phyloP scores from a whole-genome alignment of 2,329 filamentous ascomycete species.

The Trichoderma breve region DNA sequence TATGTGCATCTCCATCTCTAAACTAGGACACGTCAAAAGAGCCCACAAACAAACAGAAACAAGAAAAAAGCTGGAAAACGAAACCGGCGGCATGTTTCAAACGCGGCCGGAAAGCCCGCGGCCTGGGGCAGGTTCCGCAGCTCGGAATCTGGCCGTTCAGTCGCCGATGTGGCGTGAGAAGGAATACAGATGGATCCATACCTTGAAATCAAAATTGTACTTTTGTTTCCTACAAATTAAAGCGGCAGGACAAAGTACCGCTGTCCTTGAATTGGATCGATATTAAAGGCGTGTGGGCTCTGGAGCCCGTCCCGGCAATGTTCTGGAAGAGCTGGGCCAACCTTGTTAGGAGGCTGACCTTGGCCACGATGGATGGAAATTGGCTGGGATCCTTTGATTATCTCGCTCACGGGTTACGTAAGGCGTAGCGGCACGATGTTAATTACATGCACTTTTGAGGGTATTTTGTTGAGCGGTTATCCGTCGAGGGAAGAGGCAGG shows the following conservation, averaged over 20 bases:
- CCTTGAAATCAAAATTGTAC: background rate
- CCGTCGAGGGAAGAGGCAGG: background rate
- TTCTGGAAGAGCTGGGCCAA: background rate
- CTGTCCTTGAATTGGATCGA: background rate
- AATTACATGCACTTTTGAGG: background rate
- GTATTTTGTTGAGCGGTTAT: background rate
- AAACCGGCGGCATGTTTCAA: background rate
- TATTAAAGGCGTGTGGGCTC: background rate
- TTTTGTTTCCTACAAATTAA: background rate
- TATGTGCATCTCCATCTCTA: background rate
- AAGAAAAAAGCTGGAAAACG: background rate
- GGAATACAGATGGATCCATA: background rate
- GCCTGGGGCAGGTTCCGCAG: background rate
- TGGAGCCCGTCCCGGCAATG: background rate
- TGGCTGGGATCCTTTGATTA: background rate
- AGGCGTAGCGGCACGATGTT: background rate
- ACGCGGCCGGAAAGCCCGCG: background rate
- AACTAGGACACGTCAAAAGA: background rate
- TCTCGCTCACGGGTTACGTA: background rate
- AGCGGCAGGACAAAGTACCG: background rate
- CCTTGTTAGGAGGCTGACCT: slow-evolving; percentile 11
- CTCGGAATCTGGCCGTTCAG: background rate
- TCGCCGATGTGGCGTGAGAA: background rate
- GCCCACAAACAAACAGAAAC: background rate
- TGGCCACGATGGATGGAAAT: background rate